A percentile compares a stretch with the other conserved stretches of the same genome.
Conservation (phyloP, 1,284 basidiomycete genomes). For the Irpex sp. region DNA sequence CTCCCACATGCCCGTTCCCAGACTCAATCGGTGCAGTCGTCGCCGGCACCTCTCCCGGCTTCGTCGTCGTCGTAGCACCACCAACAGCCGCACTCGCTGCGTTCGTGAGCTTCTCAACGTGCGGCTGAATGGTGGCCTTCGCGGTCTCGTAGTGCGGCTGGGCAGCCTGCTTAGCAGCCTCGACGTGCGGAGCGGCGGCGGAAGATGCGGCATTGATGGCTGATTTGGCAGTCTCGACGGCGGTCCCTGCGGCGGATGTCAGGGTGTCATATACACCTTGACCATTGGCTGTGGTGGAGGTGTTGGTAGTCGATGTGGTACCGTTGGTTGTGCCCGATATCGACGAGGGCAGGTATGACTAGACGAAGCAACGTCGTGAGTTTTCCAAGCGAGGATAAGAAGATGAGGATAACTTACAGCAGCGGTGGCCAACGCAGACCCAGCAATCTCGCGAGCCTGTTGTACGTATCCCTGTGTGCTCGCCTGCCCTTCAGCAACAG, state of each 20-base stretch:
- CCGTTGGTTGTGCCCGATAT: constrained; percentile 5
- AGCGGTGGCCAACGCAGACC: constrained; percentile 41
- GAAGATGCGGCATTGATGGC: constrained; percentile 36
- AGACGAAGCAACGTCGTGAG: not conserved
- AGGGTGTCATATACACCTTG: constrained; percentile 20
- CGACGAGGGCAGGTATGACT: constrained; percentile 24
- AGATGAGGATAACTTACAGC: constrained; percentile 34
- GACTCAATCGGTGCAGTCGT: constrained; percentile 39
- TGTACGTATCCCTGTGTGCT: constrained; percentile 48
- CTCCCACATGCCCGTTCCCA: constrained; percentile 30
- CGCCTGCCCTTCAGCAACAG: constrained; percentile 48
- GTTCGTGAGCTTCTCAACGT: constrained; percentile 21
- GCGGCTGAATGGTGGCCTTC: constrained; percentile 22
- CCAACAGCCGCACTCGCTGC: constrained; percentile 7
- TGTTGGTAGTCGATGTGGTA: constrained; percentile 1
- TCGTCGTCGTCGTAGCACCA: constrained; percentile 13
- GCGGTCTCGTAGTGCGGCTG: constrained; percentile 25
- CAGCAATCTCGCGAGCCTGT: constrained; percentile 45
- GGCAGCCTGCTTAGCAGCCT: constrained; percentile 19
- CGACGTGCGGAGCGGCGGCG: constrained; percentile 23
- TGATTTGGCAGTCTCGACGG: constrained; percentile 34
- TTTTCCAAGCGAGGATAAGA: not conserved
- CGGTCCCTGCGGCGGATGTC: constrained; percentile 28
- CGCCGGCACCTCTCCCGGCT: constrained; percentile 29
- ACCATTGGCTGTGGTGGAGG: constrained; percentile 11